Evolutionary conservation across 352 stramenopile genomes (phyloP).

Genomic region (Phytopythium cucurbitacearum): DNA sequence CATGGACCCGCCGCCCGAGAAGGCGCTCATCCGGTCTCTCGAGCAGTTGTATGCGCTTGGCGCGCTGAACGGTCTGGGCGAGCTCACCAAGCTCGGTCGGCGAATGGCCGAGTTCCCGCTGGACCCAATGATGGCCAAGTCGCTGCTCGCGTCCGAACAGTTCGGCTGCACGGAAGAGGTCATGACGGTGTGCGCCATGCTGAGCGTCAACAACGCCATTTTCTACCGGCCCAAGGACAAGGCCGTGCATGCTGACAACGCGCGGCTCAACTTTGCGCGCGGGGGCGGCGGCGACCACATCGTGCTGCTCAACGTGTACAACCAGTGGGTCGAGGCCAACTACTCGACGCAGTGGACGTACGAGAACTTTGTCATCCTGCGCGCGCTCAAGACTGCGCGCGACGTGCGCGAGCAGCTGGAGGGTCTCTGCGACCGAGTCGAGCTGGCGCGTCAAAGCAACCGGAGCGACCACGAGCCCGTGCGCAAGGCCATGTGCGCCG

Average conservation of each 20-base stretch:
- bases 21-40: slow-evolving; percentile 97
- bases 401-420: slow-evolving; percentile 99
- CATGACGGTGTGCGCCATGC: slow-evolving; percentile 97
- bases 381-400: slow-evolving; percentile 95
- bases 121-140: slow-evolving; percentile 95
- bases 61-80: slow-evolving; percentile 97
- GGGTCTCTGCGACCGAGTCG: slow-evolving; percentile 97
- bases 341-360: slow-evolving; percentile 96
- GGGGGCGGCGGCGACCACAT: slow-evolving; percentile 98
- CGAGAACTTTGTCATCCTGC: slow-evolving; percentile 96
- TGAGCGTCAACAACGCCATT: slow-evolving; percentile 97
- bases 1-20: slow-evolving; percentile 98
- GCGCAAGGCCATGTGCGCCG: slow-evolving; percentile 96
- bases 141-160: slow-evolving; percentile 88
- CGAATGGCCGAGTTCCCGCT: slow-evolving; percentile 95
- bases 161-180: slow-evolving; percentile 93
- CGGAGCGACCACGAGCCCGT: slow-evolving; percentile 90
- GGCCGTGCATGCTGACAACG: slow-evolving; percentile 97
- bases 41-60: slow-evolving; percentile 99
- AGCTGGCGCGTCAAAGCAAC: slow-evolving; percentile 91
- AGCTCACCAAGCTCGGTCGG: slow-evolving; percentile 96
- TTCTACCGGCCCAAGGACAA: slow-evolving; percentile 99
- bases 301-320: slow-evolving; percentile 96
- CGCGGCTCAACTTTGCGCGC: slow-evolving; percentile 96
- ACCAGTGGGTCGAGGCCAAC: slow-evolving; percentile 97